Conservation (phyloP, 1,139 yeast species). For the Keqinozyma sinolaborantium region DNA sequence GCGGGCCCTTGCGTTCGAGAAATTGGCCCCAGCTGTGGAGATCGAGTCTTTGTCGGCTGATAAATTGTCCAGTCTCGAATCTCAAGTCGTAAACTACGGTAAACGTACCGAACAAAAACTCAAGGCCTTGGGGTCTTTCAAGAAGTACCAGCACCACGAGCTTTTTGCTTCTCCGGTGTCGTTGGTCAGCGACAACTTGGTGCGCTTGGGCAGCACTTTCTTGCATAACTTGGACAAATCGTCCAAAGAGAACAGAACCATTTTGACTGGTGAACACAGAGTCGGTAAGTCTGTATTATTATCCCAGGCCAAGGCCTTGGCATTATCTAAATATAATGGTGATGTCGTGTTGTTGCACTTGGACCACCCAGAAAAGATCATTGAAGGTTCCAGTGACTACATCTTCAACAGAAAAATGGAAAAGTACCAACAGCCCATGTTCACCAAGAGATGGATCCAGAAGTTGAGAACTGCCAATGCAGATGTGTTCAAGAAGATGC, state of each 20-base stretch:
- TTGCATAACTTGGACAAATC: conserved; percentile 20
- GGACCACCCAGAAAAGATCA: conserved; percentile 56
- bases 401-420: conserved; percentile 47
- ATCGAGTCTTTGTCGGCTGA: conserved; percentile 12
- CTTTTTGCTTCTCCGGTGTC: conserved; percentile 55
- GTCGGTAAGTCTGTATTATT: conserved; percentile 76
- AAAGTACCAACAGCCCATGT: conserved; percentile 78
- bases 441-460: conserved; percentile 56
- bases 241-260: conserved; percentile 46
- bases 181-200: conserved; percentile 39
- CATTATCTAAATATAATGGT: conserved; percentile 39
- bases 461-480: conserved; percentile 59
- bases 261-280: conserved; percentile 71
- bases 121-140: conserved; percentile 50
- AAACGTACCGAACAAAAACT: conserved; percentile 21
- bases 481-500: conserved; percentile 44
- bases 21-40: conserved; percentile 19
- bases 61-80: conserved; percentile 8
- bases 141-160: conserved; percentile 64
- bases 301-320: conserved; percentile 65
- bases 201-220: conserved; percentile 20
- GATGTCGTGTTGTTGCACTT: conserved; percentile 62
- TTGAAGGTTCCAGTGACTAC: conserved; percentile 74
- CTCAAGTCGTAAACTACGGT: conserved; percentile 22
- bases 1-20: conserved; percentile 31